A percentile compares a stretch with the other conserved stretches of the same genome.
phyloP scores from a whole-genome alignment of 129 eudicot species.

The Glebionis coronaria region DNA sequence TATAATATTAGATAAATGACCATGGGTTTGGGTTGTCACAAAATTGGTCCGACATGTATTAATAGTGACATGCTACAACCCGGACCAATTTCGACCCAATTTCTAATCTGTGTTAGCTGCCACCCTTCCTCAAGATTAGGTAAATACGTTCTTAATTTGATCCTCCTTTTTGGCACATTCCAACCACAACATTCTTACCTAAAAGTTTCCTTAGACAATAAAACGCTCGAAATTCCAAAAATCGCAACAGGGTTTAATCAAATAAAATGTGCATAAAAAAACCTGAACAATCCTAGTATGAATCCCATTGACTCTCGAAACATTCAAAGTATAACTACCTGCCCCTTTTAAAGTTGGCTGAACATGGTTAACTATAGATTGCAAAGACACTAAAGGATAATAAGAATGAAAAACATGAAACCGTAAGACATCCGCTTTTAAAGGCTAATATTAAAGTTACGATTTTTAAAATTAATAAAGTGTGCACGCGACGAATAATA shows the following conservation, averaged over 20 bases:
- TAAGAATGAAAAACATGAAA: constrained; percentile 81
- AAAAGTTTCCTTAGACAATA: constrained; percentile 70
- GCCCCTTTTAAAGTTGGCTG: constrained; percentile 86
- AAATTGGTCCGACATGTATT: too few species aligned
- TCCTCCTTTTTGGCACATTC: constrained; percentile 25
- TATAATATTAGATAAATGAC: too few species aligned
- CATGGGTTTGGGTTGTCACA: too few species aligned
- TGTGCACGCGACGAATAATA: too few species aligned
- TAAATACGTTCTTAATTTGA: too few species aligned
- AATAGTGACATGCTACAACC: too few species aligned
- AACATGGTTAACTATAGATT: constrained; percentile 76
- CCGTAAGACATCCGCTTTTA: constrained; percentile 55
- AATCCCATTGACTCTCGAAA: constrained; percentile 69
- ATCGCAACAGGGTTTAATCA: constrained; percentile 94
- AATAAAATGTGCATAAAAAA: constrained; percentile 73
- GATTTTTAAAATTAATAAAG: too few species aligned
- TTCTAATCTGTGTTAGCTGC: too few species aligned
- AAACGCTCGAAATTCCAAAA: constrained; percentile 78
- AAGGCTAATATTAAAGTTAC: too few species aligned
- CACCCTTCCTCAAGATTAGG: too few species aligned
- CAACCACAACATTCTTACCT: constrained; percentile 45
- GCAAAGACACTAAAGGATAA: constrained; percentile 80
- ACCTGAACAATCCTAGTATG: constrained; percentile 68
- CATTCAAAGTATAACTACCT: constrained; percentile 72
- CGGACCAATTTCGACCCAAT: too few species aligned